Conservation (phyloP, 78 protist species). For the Dictyostelium purpureum region DNA sequence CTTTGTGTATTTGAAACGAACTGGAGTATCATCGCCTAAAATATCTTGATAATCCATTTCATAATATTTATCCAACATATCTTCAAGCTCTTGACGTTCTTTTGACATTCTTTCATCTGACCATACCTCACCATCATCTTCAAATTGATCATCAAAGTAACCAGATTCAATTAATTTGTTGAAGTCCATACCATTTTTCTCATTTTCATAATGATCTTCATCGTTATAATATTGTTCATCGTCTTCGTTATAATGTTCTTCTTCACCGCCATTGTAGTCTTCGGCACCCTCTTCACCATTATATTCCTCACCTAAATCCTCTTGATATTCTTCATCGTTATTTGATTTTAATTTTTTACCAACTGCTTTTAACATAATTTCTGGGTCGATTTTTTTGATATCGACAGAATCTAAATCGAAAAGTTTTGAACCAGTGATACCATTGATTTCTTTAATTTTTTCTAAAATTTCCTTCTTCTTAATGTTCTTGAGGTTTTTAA, state of each 20-base stretch:
- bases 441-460: conserved; percentile 65
- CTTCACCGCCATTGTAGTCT: background rate
- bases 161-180: conserved; percentile 13
- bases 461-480: conserved; percentile 76
- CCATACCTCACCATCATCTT: conserved; percentile 56
- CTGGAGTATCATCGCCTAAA: conserved; percentile 72
- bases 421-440: conserved; percentile 56
- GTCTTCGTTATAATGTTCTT: background rate
- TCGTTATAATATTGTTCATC: background rate
- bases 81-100: conserved; percentile 62
- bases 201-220: conserved; percentile 2
- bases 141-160: conserved; percentile 24
- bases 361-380: conserved; percentile 20
- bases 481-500: conserved; percentile 48
- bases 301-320: conserved; percentile 2
- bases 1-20: conserved; percentile 49
- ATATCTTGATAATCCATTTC: conserved; percentile 80
- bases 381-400: conserved; percentile 60
- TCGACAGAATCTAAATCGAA: conserved; percentile 17
- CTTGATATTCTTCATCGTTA: background rate
- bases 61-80: conserved; percentile 70
- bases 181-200: background rate
- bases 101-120: conserved; percentile 22
- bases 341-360: background rate
- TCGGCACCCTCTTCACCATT: background rate